phyloP scores from a whole-genome alignment of 1,284 basidiomycete species.

The Leccinum fuscescens region DNA sequence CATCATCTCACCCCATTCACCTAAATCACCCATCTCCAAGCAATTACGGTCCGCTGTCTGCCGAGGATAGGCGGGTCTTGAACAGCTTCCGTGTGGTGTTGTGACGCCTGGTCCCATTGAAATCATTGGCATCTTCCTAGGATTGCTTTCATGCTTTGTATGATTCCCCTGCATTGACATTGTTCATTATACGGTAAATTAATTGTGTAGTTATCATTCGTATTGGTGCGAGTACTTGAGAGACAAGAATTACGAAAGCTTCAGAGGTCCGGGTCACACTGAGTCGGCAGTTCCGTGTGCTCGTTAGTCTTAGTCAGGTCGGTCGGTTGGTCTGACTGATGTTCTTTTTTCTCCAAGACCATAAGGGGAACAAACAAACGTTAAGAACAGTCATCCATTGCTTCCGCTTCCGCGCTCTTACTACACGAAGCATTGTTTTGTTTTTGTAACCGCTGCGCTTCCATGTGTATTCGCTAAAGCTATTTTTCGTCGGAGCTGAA shows the following conservation, averaged over 20 bases:
- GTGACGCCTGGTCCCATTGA: slow-evolving; percentile 25
- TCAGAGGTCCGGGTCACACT: background rate
- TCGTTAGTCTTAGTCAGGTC: background rate
- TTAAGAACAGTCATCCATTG: background rate
- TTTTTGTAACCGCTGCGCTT: background rate
- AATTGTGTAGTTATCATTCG: background rate
- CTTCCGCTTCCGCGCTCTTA: background rate
- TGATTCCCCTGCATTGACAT: slow-evolving; percentile 5
- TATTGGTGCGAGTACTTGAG: background rate
- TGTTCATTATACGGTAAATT: background rate
- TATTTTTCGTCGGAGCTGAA: background rate
- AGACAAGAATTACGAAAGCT: background rate
- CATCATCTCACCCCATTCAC: slow-evolving; percentile 18
- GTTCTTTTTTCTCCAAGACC: background rate
- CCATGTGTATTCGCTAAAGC: background rate
- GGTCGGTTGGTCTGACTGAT: background rate
- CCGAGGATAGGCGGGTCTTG: slow-evolving; percentile 57
- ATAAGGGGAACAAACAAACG: background rate
- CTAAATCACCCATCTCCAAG: slow-evolving; percentile 29
- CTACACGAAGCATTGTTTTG: background rate
- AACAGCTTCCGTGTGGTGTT: slow-evolving; percentile 55
- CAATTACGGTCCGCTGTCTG: slow-evolving; percentile 49
- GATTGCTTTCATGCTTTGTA: background rate
- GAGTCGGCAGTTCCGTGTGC: background rate
- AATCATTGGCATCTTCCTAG: slow-evolving; percentile 8